Base-by-base conservation (phyloP, 768 basidiomycete species). In the Agrocybe praecox region DNA sequence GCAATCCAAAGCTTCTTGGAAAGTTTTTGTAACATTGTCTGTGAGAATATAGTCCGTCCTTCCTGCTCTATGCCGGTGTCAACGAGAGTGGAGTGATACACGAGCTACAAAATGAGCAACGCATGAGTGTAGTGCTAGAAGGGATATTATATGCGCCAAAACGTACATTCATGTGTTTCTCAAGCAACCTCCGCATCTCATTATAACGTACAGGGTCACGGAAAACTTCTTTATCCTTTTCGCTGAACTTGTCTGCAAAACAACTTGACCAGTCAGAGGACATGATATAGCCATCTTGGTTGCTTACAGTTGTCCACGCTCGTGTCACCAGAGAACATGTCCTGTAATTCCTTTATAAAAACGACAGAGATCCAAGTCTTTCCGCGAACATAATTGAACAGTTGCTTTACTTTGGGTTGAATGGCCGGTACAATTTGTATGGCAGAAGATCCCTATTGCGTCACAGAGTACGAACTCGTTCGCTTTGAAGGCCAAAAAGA, bases 1-100 rank as follows among this genome's bases (percentile, higher is more conserved):
- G 82, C 80, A 59, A 89, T 88, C 76, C 80, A 79, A 1, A 85
- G 84, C 62, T 81, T 86, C 65, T 80, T 80, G 12, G 73, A 76
- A 15, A 88, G 69, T 55, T 78, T 79, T 56, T 76, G 64, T 47
- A 72, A 47, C 83, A 88, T 87, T 36, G 74, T 68, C 40, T 72
- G 71, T 24, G 65, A 70, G 63, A 85, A 80, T 2, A 67, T 69
- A 14, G 58, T 66, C 10, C 67, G 72, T 2, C 72, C 75, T 36
- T 66, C 65, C 49, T 65, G 63, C 57, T 80, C 76, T 49, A 79
- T 62, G 11, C 71, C 67, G 15, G 67, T 75, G 15, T 74, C 78
- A 26, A 69, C 65, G 2, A 83, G 56, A 1, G 80, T 84, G 8
- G 71, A 71, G n/a, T 69, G 64, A 61, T 80, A 73, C 2, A 74